Base-by-base conservation (phyloP, 202 grass and related monocot genomes). In the Eragrostis tef region DNA sequence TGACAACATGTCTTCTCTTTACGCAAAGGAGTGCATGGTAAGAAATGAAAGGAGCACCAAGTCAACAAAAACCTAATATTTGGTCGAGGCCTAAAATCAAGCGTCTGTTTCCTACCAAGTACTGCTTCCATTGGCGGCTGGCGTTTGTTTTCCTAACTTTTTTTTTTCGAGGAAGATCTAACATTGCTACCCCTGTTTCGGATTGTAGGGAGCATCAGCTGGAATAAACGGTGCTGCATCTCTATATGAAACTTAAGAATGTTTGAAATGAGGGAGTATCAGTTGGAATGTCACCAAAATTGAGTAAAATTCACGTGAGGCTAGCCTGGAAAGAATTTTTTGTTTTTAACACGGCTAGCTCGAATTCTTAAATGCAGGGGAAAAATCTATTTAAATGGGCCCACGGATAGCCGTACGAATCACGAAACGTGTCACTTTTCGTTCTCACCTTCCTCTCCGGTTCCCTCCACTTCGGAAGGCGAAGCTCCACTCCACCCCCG, bases 61-160 rank as follows among this genome's bases (percentile, higher is more conserved):
- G 77, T 79, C 77, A 69, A 80, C 49, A 13, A 0, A 7, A 54
- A 29, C 79, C 85, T 77, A 87, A 82, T 64, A 21, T 82, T 52
- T 53, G 71, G 71, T 72, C 16, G 0, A 24, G 16, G n/a, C 19
- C 15, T 39, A 79, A 39, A 66, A 51, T n/a, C 19, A 49, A 78
- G 27, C 7, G 24, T 8, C 12, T 8, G 2, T 57, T 57, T 54
- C 17, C 16, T 17, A 58, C 22, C 0, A 24, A 10, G 9, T 22
- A 58, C 54, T 11, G 20, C 54, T 58, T 22, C 0, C n/a, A 22
- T 22, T 22, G 9, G 20, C 20, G 5, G 31, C 34, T 39, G 34
- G 34, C 34, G 34, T 2, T 5, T 39, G 5, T 39, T 5, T 39
- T 39, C 34, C 34, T 6, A 5, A 5, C 34, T 39, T 39, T 39